These are phyloP conservation scores for Claviceps sp. DNA, from an alignment of 2,329 filamentous ascomycete species.

Conservation along the genomic window DNA sequence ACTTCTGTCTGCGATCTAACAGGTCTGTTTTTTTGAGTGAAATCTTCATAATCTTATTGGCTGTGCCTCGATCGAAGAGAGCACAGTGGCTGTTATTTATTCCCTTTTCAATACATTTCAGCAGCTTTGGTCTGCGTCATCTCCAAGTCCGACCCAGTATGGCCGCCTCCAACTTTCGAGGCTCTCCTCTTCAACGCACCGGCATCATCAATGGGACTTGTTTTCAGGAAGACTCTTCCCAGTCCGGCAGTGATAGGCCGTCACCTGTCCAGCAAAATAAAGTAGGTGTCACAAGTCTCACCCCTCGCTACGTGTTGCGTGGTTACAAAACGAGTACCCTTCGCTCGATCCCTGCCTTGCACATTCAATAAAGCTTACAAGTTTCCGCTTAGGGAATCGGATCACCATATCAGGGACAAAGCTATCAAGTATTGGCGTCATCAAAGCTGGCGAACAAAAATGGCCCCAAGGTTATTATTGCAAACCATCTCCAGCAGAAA, in stretches of 20 bases:
- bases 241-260: conserved; percentile 6
- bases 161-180: conserved; percentile 16
- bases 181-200: conserved; percentile 16
- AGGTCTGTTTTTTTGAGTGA: conserved; percentile 15
- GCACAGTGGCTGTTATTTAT: conserved; percentile 8
- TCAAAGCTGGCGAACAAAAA: conserved; percentile 44
- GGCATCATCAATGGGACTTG: conserved; percentile 7
- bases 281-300: conserved; percentile 8
- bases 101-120: conserved; percentile 7
- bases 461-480: conserved; percentile 34
- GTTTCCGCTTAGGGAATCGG: conserved; percentile 10
- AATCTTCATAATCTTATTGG: conserved; percentile 15
- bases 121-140: conserved; percentile 3
- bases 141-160: conserved; percentile 11
- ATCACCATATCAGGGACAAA: conserved; percentile 17
- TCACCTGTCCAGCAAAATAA: conserved; percentile 6
- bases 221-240: conserved; percentile 12
- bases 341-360: background rate
- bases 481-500: background rate
- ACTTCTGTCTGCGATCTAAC: conserved; percentile 17
- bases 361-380: background rate
- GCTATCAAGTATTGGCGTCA: conserved; percentile 33
- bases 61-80: conserved; percentile 4
- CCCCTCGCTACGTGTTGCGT: background rate
- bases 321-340: background rate